Percentiles rank a stretch among this genome's conserved stretches.
These are phyloP conservation scores for Reutealis trisperma DNA, from an alignment of 345 rosid genomes.

Conservation along the genomic window DNA sequence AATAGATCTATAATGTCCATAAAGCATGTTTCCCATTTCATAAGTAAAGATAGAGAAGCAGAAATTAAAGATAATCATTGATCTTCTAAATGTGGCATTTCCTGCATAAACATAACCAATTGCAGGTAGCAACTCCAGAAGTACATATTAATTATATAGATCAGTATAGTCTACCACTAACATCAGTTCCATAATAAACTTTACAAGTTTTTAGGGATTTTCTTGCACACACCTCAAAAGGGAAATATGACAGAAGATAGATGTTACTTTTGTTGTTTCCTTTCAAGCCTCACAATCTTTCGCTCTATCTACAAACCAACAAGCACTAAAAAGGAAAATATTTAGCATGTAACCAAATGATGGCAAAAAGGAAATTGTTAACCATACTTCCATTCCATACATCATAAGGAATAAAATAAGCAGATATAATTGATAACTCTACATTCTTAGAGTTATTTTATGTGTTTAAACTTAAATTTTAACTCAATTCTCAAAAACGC, in stretches of 20 bases:
- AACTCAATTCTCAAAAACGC: too few relatives aligned
- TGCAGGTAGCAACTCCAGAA: neutral
- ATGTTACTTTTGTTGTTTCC: slow-evolving; percentile 20
- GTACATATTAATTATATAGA: neutral
- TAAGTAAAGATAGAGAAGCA: neutral
- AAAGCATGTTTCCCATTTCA: neutral
- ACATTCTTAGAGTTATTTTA: too few relatives aligned
- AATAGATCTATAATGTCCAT: neutral
- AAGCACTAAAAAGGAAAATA: neutral
- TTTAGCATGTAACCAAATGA: neutral
- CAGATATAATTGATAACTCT: too few relatives aligned
- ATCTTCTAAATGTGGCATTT: neutral
- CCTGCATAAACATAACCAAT: neutral
- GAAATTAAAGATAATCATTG: neutral
- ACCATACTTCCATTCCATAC: too few relatives aligned
- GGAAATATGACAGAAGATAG: neutral
- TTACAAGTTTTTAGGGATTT: neutral
- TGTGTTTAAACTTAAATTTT: too few relatives aligned
- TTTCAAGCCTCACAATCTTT: slow-evolving; percentile 40
- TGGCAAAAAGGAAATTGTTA: too few relatives aligned
- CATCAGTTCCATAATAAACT: neutral
- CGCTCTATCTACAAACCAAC: slow-evolving; percentile 41
- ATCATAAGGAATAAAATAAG: neutral
- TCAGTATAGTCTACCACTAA: neutral
- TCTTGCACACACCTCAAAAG: neutral